Evolutionary conservation across 2,329 filamentous ascomycete species (phyloP), one percentile per base, ranked within the genome.

Genomic region (Fusarium nisikadoi): DNA sequence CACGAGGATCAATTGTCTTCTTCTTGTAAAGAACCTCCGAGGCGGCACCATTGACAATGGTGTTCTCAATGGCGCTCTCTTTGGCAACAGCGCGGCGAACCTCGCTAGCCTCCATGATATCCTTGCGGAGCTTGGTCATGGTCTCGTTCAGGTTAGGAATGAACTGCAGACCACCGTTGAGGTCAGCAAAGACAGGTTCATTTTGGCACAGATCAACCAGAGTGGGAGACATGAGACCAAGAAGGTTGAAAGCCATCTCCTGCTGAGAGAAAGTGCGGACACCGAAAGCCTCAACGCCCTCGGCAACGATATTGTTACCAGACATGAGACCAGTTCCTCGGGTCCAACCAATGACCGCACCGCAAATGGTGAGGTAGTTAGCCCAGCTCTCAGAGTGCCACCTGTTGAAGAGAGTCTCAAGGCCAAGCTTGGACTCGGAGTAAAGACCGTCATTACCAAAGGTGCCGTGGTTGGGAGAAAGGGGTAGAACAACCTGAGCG

Each of bases 211-310:
- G 89, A 80, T 99, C 94, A 75, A 97, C 95, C 77, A 99, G 93
- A 33, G 92, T 89, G 41, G 96, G 95, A 3, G 95, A 93, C 96
- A 99, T 97, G 58, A 99, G 89, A 75, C 96, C 95, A 47, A 99
- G 90, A 74, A 99, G 84, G 84, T 99, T 99, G 88, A 99, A 99
- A 20, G 96, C 96, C 96, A 99, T 99, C 84, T 99, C 96, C 81
- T 97, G 94, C 84, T 98, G 96, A 14, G 95, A 98, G 87, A 99
- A 99, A 8, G 96, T 99, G 77, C 96, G 94, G 31, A 98, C 96
- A 78, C 96, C 96, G 75, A 97, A 96, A 77, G 93, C 94, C 86
- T 99, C 96, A 62, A 99, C 94, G 67, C 95, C 96, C 82, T 98
- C 95, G 39, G 96, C 96, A 73, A 98, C 95, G 77, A 98, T 91